Percentiles rank a stretch among this genome's conserved stretches.
Evolutionary conservation across 371 early-diverging fungal genomes (phyloP).

Genomic region (Saksenaea vasiformis): DNA sequence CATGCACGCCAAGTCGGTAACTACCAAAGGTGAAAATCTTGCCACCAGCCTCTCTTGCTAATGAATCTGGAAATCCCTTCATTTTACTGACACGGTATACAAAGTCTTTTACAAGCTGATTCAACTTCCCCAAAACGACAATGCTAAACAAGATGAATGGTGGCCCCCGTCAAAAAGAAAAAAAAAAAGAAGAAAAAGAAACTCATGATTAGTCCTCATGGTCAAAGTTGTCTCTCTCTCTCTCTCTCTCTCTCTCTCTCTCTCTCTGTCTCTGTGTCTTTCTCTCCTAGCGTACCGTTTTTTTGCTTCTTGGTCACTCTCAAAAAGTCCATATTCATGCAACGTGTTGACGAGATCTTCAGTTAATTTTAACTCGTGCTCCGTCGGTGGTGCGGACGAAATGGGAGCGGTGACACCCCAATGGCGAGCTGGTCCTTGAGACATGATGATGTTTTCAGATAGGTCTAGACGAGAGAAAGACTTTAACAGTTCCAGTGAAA

Average conservation of each 20-base stretch:
- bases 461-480: neutral
- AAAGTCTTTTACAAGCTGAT: constrained; percentile 88
- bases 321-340: constrained; percentile 73
- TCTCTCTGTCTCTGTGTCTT: too few species aligned
- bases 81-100: constrained; percentile 73
- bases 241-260: too few species aligned
- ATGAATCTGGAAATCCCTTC: constrained; percentile 73
- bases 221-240: too few species aligned
- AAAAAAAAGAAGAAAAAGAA: too few species aligned
- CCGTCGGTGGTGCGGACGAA: constrained; percentile 48
- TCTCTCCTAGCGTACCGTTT: constrained; percentile 44
- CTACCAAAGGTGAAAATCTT: constrained; percentile 99
- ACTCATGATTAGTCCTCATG: constrained; percentile 1
- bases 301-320: constrained; percentile 68
- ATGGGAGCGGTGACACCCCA: constrained; percentile 69
- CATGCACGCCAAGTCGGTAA: constrained; percentile 98
- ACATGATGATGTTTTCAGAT: constrained; percentile 12
- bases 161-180: too few species aligned
- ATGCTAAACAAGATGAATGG: constrained; percentile 56
- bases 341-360: constrained; percentile 66
- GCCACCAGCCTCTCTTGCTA: constrained; percentile 91
- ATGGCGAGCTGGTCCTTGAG: constrained; percentile 30
- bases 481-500: neutral
- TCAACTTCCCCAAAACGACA: constrained; percentile 85
- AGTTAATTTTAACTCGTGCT: constrained; percentile 65